Conservation (phyloP, 2,329 filamentous ascomycete species). For the Sporothrix luriei region DNA sequence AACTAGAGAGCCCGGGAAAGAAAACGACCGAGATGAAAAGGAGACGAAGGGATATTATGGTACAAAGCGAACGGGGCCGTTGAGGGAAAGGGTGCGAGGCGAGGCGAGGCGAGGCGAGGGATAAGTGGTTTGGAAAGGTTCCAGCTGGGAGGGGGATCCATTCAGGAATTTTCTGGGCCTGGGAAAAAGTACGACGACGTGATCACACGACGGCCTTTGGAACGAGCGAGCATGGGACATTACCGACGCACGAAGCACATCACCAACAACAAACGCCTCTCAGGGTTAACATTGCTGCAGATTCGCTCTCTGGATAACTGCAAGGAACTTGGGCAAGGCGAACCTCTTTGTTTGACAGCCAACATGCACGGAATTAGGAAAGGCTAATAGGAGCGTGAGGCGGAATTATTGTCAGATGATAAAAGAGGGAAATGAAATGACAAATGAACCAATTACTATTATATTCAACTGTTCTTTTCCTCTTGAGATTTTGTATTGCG, state of each 20-base stretch:
- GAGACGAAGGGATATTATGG: constrained; percentile 12
- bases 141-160: neutral
- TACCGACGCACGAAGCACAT: neutral
- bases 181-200: neutral
- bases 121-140: neutral
- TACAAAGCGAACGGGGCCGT: neutral
- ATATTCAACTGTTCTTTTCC: too few species aligned
- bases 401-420: too few species aligned
- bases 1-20: neutral
- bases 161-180: neutral
- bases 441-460: too few species aligned
- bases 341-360: neutral
- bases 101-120: neutral
- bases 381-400: neutral
- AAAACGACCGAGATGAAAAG: neutral
- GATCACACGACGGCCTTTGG: neutral
- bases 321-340: neutral
- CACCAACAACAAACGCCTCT: neutral
- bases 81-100: neutral
- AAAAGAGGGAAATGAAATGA: too few species aligned
- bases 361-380: neutral
- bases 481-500: too few species aligned
- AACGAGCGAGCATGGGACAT: neutral
- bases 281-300: neutral
- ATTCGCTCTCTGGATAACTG: neutral